Evolutionary conservation across 73 alveolate genomes (phyloP).

Genomic region (Paramecium pentaurelia): DNA sequence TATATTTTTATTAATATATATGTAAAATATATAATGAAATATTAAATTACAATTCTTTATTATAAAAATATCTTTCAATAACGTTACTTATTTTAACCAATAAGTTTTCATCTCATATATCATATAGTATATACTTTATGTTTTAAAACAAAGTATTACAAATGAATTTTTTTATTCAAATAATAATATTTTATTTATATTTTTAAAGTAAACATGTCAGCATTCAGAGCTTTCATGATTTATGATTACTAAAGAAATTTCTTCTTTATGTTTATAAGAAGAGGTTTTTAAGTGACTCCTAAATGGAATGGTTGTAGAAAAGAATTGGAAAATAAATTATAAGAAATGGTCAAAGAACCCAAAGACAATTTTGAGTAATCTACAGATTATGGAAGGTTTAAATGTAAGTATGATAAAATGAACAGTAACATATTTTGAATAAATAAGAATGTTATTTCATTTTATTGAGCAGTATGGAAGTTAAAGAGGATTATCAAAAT

Average conservation of each 20-base stretch:
- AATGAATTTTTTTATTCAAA: neutral
- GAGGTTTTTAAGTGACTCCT: neutral
- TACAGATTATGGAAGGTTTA: neutral
- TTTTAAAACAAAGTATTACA: neutral
- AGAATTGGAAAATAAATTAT: neutral
- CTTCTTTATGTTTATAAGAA: neutral
- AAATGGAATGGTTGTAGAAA: neutral
- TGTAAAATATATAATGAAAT: neutral
- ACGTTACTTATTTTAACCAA: neutral
- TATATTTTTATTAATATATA: neutral
- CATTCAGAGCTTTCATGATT: neutral
- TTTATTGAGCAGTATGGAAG: neutral
- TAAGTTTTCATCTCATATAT: neutral
- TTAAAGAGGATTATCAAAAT: neutral
- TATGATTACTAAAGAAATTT: slow-evolving; percentile 12
- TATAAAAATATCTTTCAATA: neutral
- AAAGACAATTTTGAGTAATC: neutral
- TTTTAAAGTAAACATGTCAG: neutral
- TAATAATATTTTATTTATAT: neutral
- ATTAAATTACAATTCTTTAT: neutral
- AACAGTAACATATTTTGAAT: neutral
- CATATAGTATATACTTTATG: neutral
- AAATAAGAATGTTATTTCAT: slow-evolving; percentile 29
- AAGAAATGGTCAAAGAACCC: neutral
- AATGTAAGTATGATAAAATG: neutral